These are phyloP conservation scores for Rhynchospora pubera DNA, from an alignment of 176 grass and related monocot species.

Conservation along the genomic window DNA sequence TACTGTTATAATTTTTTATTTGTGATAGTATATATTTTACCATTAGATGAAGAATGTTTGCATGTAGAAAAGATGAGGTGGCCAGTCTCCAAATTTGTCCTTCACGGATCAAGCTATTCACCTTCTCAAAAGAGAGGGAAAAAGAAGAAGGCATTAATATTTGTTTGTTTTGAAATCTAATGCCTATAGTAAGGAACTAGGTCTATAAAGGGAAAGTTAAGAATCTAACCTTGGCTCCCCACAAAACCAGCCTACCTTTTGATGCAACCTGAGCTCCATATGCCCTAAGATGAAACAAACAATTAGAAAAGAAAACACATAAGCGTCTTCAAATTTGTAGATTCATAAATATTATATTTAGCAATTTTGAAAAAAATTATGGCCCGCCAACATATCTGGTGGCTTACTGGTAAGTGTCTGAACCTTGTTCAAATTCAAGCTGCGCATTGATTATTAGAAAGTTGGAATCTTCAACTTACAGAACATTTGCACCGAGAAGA, in stretches of 20 bases:
- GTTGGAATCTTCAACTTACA: constrained; percentile 35
- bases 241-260: constrained; percentile 64
- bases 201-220: background rate
- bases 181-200: background rate
- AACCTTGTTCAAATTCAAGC: background rate
- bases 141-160: background rate
- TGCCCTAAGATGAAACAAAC: constrained; percentile 35
- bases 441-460: background rate
- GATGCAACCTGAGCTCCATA: constrained; percentile 69
- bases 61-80: constrained; percentile 78
- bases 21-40: constrained; percentile 10
- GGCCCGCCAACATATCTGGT: background rate
- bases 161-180: background rate
- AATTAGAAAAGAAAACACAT: background rate
- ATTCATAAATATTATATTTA: background rate
- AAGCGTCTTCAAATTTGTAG: background rate
- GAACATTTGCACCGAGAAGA: constrained; percentile 54
- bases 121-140: constrained; percentile 27
- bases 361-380: background rate
- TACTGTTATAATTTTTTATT: background rate
- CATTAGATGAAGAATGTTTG: constrained; percentile 71
- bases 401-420: background rate
- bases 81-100: constrained; percentile 84
- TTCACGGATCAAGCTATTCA: constrained; percentile 85
- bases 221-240: constrained; percentile 81